Evolutionary conservation across 768 basidiomycete genomes (phyloP).

Genomic region (Kwoniella botswanensis): DNA sequence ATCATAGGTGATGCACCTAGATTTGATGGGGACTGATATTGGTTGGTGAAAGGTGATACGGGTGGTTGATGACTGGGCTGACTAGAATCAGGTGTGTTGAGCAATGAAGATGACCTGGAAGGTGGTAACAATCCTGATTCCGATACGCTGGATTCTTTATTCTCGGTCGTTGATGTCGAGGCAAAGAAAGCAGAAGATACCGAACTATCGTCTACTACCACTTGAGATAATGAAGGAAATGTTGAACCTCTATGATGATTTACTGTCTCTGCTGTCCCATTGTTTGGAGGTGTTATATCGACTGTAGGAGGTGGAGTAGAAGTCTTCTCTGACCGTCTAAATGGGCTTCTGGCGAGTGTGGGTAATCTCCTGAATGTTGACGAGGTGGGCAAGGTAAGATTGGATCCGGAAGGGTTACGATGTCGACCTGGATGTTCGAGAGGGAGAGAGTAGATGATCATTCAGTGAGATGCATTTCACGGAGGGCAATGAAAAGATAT

Average conservation of each 20-base stretch:
- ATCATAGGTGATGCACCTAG: constrained; percentile 15
- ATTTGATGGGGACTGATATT: background rate
- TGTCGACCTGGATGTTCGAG: constrained; percentile 24
- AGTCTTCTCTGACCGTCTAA: constrained; percentile 31
- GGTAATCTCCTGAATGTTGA: constrained; percentile 39
- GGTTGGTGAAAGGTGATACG: constrained; percentile 23
- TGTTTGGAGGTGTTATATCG: constrained; percentile 6
- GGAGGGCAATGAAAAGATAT: background rate
- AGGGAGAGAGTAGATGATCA: background rate
- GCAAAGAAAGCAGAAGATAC: constrained; percentile 25
- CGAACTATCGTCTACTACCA: constrained; percentile 24
- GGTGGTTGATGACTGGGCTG: background rate
- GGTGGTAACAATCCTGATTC: constrained; percentile 21
- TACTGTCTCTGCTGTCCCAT: background rate
- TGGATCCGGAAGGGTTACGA: constrained; percentile 26
- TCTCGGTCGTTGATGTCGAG: constrained; percentile 3
- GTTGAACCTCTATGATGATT: constrained; percentile 27
- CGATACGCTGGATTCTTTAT: background rate
- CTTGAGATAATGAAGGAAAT: constrained; percentile 28
- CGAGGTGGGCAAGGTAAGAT: constrained; percentile 21
- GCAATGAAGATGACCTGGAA: constrained; percentile 28
- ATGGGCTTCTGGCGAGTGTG: constrained; percentile 30
- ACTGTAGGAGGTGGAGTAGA: constrained; percentile 19
- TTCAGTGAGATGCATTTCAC: background rate
- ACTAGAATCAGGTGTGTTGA: constrained; percentile 17